Base-by-base conservation (phyloP, 306 rosid genomes). In the Prunus fruticosa region DNA sequence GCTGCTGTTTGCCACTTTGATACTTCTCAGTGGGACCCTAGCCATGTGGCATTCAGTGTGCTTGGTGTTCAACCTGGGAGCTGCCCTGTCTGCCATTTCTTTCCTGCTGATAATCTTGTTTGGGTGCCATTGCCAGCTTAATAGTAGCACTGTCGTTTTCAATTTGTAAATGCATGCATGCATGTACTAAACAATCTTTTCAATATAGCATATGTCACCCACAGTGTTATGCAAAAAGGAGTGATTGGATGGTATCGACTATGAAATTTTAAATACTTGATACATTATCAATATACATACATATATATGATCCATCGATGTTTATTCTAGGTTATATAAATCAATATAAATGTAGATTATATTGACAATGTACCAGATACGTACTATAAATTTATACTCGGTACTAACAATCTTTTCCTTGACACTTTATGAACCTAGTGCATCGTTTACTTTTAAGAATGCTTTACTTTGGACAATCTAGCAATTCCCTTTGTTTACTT, bases 1-100 rank as follows among this genome's bases (percentile, higher is more conserved):
- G 80, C 79, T 22, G 95, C 96, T 30, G 76, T 93, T 50, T 91
- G 97, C 64, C 97, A 93, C 79, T 85, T 91, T 96, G 93, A 93
- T 79, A 93, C 98, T 4, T 89, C 97, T 15, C 83, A 73, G 65
- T 88, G 97, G 93, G 89, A 91, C 73, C 69, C 32, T 12, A 86
- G 83, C 34, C 93, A 91, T 22, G 86, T 81, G 45, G 79, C 95
- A 0, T 89, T 93, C 77, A 81, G 49, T 0, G 88, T 91, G 45
- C 93, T 93, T 43, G 64, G 84, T 46, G 76, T 85, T 57, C 22
- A 81, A 34, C 91, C 89, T 0, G 87, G 97, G 62, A 87, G 78
- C 25, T 88, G 89, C 27, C 93, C 88, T 9, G 91, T 93, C 2
- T 91, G 98, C 70, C 95, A 93, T 81, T 93, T 93, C 81, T 86